These are phyloP conservation scores for Daedaleopsis nitida DNA, from an alignment of 768 basidiomycete species.

Conservation along the genomic window DNA sequence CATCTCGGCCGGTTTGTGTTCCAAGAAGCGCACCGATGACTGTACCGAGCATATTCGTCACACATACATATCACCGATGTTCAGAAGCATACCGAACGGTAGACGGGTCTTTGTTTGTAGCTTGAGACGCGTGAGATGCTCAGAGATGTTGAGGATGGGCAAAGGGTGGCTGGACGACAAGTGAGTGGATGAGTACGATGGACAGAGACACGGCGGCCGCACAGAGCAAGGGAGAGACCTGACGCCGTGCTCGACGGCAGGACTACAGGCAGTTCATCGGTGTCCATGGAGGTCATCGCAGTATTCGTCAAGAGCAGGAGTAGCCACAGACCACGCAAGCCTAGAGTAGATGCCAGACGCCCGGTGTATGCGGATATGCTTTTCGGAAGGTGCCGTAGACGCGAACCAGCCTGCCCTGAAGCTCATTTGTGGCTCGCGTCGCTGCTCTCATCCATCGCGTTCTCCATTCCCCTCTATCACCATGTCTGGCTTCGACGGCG, in stretches of 20 bases:
- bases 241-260: conserved; percentile 71
- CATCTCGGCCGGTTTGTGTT: conserved; percentile 90
- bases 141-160: conserved; percentile 95
- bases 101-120: conserved; percentile 63
- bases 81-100: conserved; percentile 61
- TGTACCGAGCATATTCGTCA: conserved; percentile 33
- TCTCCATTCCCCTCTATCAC: conserved; percentile 10
- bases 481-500: conserved; percentile 90
- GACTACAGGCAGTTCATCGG: conserved; percentile 76
- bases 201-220: conserved; percentile 30
- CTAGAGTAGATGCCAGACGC: conserved; percentile 4
- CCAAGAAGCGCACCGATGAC: conserved; percentile 94
- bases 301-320: background rate
- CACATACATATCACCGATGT: background rate
- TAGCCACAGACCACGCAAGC: background rate
- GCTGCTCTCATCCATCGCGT: conserved; percentile 3
- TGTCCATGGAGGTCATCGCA: conserved; percentile 67
- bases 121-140: conserved; percentile 86
- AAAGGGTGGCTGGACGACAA: conserved; percentile 76
- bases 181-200: conserved; percentile 3
- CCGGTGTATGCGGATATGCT: conserved; percentile 44
- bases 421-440: conserved; percentile 21
- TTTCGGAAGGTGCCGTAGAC: conserved; percentile 31
- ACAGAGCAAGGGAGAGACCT: conserved; percentile 77
- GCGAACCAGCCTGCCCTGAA: conserved; percentile 27